These are phyloP conservation scores for Ochetophila trinervis DNA, from an alignment of 306 rosid species.

Conservation along the genomic window DNA sequence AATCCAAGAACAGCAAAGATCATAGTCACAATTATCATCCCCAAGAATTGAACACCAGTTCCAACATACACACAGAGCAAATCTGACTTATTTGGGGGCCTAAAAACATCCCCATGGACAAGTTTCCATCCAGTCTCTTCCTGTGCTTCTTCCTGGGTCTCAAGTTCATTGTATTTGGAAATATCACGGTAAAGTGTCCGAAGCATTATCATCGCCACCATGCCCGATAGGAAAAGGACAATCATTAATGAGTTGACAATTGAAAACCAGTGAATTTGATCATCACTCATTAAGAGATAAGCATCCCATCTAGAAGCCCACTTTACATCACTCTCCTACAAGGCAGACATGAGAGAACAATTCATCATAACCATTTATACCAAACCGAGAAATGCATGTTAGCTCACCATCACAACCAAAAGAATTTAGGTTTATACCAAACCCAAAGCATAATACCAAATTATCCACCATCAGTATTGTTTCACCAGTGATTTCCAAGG, in stretches of 20 bases:
- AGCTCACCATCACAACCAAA: background rate
- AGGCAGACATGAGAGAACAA: slow-evolving; percentile 22
- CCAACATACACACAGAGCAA: slow-evolving; percentile 90
- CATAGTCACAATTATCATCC: slow-evolving; percentile 92
- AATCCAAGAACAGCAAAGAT: slow-evolving; percentile 92
- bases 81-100: slow-evolving; percentile 82
- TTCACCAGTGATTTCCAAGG: background rate
- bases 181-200: slow-evolving; percentile 94
- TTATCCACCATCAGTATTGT: no score
- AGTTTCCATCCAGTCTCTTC: slow-evolving; percentile 99
- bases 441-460: no score
- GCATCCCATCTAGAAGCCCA: slow-evolving; percentile 99
- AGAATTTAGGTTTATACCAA: background rate
- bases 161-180: slow-evolving; percentile 94
- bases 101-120: slow-evolving; percentile 96
- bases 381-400: background rate
- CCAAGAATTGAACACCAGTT: slow-evolving; percentile 92
- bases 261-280: slow-evolving; percentile 97
- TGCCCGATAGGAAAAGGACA: slow-evolving; percentile 96
- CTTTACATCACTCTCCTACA: slow-evolving; percentile 90
- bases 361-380: background rate
- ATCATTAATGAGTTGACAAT: slow-evolving; percentile 96
- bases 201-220: slow-evolving; percentile 99
- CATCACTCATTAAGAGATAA: slow-evolving; percentile 89
- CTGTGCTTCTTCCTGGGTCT: slow-evolving; percentile 99